A percentile compares a stretch with the other conserved stretches of the same genome.
Evolutionary conservation across 2,329 filamentous ascomycete species (phyloP).

Genomic region (Simplicillium aogashimaense): DNA sequence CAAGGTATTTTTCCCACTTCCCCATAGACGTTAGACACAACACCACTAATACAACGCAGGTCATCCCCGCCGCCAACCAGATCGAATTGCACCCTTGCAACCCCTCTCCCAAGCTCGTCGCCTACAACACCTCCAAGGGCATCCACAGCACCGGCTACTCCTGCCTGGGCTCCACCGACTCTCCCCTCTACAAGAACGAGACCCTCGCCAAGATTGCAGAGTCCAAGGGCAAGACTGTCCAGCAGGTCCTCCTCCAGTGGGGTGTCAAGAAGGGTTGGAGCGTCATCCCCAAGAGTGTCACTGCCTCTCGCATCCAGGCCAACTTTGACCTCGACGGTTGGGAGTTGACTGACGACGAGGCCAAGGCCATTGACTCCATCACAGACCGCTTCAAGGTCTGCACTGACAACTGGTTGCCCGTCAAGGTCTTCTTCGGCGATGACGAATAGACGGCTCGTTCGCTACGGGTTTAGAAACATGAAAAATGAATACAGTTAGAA

Average conservation of each 20-base stretch:
- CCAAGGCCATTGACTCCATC: conserved; percentile 56
- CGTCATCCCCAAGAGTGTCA: conserved; percentile 81
- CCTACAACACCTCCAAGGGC: conserved; percentile 61
- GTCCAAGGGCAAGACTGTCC: conserved; percentile 55
- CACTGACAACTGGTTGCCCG: conserved; percentile 61
- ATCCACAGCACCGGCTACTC: conserved; percentile 71
- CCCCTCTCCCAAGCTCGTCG: conserved; percentile 69
- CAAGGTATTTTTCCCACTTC: conserved; percentile 41
- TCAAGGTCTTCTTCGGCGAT: conserved; percentile 76
- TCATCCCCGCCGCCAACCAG: conserved; percentile 65
- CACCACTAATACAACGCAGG: conserved; percentile 18
- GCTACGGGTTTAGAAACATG: not conserved
- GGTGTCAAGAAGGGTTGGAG: conserved; percentile 71
- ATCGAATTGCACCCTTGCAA: conserved; percentile 74
- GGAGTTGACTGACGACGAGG: conserved; percentile 62
- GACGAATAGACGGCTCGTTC: conserved; percentile 45
- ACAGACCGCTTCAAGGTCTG: conserved; percentile 77
- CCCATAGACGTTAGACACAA: not conserved
- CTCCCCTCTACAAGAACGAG: conserved; percentile 57
- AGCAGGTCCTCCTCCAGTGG: conserved; percentile 74
- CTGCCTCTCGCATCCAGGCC: conserved; percentile 58
- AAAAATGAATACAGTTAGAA: not conserved
- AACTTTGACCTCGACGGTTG: conserved; percentile 72
- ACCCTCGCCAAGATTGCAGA: conserved; percentile 53
- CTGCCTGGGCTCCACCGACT: conserved; percentile 62